A percentile compares a stretch with the other conserved stretches of the same genome.
Conservation (phyloP, 352 stramenopile genomes). For the Globisporangium middletonii region DNA sequence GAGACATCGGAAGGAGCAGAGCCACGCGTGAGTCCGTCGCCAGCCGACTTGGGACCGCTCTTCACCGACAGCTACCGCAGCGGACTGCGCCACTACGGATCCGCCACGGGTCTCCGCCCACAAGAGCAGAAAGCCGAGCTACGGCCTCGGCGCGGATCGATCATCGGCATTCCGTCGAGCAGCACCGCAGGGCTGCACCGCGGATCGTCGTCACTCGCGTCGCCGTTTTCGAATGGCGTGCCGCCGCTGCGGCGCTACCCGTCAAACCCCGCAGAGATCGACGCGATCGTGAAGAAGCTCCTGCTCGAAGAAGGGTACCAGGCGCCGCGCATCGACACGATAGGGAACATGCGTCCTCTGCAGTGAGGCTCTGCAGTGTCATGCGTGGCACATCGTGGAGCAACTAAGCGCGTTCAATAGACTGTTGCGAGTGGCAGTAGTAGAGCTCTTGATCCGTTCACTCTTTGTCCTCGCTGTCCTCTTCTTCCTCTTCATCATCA, state of each 20-base stretch:
- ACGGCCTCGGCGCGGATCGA: slow-evolving; percentile 5
- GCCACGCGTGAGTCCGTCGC: not conserved
- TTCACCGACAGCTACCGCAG: not conserved
- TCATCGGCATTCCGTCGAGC: slow-evolving; percentile 6
- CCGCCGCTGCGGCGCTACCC: slow-evolving; percentile 21
- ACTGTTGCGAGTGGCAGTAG: too few relatives aligned
- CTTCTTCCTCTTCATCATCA: slow-evolving; percentile 1
- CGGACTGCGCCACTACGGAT: not conserved
- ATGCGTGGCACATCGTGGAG: too few relatives aligned
- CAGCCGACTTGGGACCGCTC: not conserved
- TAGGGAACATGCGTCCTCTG: not conserved
- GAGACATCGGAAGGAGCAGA: not conserved
- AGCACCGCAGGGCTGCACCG: not conserved
- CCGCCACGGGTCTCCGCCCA: not conserved
- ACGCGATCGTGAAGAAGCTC: slow-evolving; percentile 44
- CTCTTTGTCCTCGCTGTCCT: slow-evolving; percentile 5
- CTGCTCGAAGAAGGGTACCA: slow-evolving; percentile 48
- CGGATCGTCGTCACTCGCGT: not conserved
- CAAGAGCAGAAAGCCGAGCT: not conserved
- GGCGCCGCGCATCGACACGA: slow-evolving; percentile 10
- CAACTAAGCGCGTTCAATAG: too few relatives aligned
- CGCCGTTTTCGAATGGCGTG: not conserved
- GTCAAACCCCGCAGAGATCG: slow-evolving; percentile 30
- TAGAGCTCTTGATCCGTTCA: too few relatives aligned
- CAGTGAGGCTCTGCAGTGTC: not conserved